Evolutionary conservation across 768 basidiomycete genomes (phyloP).

Genomic region (Kwoniella heveanensis): DNA sequence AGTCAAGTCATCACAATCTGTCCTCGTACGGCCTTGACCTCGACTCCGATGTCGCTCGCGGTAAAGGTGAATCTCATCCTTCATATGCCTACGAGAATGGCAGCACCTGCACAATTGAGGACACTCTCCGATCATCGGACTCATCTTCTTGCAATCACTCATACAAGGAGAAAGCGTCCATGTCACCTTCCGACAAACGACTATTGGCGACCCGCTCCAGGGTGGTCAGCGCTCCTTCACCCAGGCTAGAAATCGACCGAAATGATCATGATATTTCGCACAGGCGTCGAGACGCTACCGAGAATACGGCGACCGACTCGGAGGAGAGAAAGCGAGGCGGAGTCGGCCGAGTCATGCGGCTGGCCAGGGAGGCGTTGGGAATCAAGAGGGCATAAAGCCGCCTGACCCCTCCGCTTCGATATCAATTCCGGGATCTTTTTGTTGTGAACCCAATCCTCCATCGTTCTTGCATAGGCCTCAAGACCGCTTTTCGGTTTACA

Average conservation of each 20-base stretch:
- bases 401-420: too few relatives aligned
- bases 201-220: neutral
- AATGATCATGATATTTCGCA: too few relatives aligned
- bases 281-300: too few relatives aligned
- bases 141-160: neutral
- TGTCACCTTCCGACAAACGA: neutral
- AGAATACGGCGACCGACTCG: neutral
- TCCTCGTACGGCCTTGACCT: neutral
- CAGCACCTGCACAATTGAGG: neutral
- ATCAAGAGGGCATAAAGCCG: neutral
- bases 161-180: neutral
- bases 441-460: too few relatives aligned
- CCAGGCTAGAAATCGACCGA: neutral
- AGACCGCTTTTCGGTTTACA: too few relatives aligned
- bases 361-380: slow-evolving; percentile 11
- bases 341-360: slow-evolving; percentile 11
- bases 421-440: too few relatives aligned
- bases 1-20: neutral
- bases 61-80: neutral
- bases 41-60: neutral
- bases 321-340: neutral
- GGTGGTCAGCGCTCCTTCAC: neutral
- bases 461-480: too few relatives aligned
- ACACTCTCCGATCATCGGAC: neutral
- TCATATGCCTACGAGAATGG: neutral